Base-by-base conservation (phyloP, 352 stramenopile genomes). In the Globisporangium yorkense region DNA sequence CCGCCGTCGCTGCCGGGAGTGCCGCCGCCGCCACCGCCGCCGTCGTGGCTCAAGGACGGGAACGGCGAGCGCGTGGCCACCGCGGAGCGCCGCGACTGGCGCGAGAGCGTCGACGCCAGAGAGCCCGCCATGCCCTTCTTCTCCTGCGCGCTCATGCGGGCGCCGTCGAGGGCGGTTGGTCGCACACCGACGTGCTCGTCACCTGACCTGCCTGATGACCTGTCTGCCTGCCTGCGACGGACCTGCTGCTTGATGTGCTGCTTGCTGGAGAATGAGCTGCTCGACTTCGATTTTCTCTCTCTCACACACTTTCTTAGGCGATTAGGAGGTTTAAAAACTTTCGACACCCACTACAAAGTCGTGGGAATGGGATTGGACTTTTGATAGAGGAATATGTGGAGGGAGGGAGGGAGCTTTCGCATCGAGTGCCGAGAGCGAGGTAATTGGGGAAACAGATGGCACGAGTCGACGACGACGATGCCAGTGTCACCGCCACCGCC, bases 1-100 rank as follows among this genome's bases (percentile, higher is more conserved):
- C 69, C 60, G 51, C 43, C 58, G 9, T 10, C 20, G 18, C n/a
- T 15, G 45, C n/a, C 18, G 43, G n/a, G 16, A n/a, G 39, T 43
- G 48, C 39, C 39, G 41, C 16, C 7, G 1, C 16, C 16, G 16
- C 15, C 7, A 1, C 7, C 8, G n/a, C 18, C 41, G 18, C 43
- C 37, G 13, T 43, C 37, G 37, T 43, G 43, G 43, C n/a, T 48
- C 18, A 15, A 15, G 15, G 41, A 46, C 41, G 43, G 43, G 16
- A 48, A 48, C 18, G 43, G 43, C 43, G 43, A 48, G 43, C 43
- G 43, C 43, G 43, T 24, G 43, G 10, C 43, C 18, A 27, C 18
- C n/a, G 43, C 43, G 6, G 43, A 48, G 43, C 43, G 43, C 43
- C 43, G 43, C 18, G 43, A 48, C 43, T 48, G 43, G 43, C 43